Evolutionary conservation across 208 protist genomes (phyloP).

Genomic region (Leishmania martiniquensis): DNA sequence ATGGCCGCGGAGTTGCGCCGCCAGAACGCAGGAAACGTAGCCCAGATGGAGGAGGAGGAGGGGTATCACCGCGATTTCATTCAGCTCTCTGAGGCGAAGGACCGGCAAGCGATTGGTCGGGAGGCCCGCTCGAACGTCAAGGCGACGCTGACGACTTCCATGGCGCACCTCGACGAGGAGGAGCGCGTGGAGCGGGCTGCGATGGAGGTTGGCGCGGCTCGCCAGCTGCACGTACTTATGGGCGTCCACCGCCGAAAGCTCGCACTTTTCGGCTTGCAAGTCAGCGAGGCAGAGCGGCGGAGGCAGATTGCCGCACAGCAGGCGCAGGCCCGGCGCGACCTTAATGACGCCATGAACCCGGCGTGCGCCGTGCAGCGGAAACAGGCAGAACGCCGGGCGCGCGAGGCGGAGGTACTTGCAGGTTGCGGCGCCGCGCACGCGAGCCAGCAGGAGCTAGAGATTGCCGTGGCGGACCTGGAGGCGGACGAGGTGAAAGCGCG

Average conservation of each 20-base stretch:
- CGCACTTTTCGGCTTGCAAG: conserved; percentile 37
- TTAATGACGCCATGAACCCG: conserved; percentile 64
- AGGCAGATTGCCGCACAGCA: conserved; percentile 46
- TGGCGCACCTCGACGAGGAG: conserved; percentile 43
- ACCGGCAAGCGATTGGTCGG: conserved; percentile 28
- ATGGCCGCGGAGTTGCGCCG: conserved; percentile 38
- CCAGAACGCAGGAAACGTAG: conserved; percentile 47
- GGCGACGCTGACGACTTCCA: conserved; percentile 12
- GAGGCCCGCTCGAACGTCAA: conserved; percentile 15
- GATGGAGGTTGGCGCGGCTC: conserved; percentile 63
- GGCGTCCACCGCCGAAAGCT: conserved; percentile 52
- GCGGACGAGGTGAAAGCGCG: conserved; percentile 60
- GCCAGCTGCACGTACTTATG: conserved; percentile 63
- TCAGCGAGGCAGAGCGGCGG: conserved; percentile 56
- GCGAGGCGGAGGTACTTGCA: conserved; percentile 20
- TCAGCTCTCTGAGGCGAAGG: conserved; percentile 51
- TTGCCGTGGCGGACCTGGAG: conserved; percentile 44
- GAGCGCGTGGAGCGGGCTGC: conserved; percentile 64
- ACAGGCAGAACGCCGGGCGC: conserved; percentile 27
- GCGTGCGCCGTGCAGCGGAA: conserved; percentile 20
- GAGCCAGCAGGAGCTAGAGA: conserved; percentile 10
- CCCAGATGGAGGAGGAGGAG: conserved; percentile 53
- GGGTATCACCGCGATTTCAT: conserved; percentile 47
- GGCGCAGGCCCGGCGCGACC: conserved; percentile 31
- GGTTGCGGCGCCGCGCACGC: conserved; percentile 2